phyloP scores from a whole-genome alignment of 2,329 filamentous ascomycete species.

The Thermothelomyces thermophilus region DNA sequence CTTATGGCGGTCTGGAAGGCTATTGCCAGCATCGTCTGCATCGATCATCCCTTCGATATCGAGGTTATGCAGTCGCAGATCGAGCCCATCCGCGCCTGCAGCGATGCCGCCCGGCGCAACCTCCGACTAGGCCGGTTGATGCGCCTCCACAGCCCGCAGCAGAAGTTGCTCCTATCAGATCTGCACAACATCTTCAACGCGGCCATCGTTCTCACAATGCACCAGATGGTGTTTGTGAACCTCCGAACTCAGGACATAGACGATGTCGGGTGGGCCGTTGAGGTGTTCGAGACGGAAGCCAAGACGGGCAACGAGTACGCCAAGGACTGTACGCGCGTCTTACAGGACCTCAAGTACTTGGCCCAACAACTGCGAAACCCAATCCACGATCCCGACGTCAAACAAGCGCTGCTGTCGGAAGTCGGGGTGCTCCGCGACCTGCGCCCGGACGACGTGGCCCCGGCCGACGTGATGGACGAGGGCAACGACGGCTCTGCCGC shows the following conservation, averaged over 20 bases:
- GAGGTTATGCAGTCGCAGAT: slow-evolving; percentile 25
- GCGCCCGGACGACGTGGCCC: background rate
- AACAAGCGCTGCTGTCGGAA: slow-evolving; percentile 8
- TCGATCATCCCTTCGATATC: slow-evolving; percentile 27
- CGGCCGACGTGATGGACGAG: background rate
- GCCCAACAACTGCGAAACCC: slow-evolving; percentile 30
- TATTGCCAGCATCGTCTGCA: slow-evolving; percentile 35
- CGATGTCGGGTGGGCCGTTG: slow-evolving; percentile 37
- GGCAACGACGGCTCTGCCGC: background rate
- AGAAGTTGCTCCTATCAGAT: slow-evolving; percentile 38
- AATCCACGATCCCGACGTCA: slow-evolving; percentile 15
- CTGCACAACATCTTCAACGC: slow-evolving; percentile 47
- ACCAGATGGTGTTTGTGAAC: slow-evolving; percentile 36
- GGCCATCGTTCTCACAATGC: slow-evolving; percentile 41
- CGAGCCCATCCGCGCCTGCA: slow-evolving; percentile 34
- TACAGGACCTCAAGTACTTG: slow-evolving; percentile 34
- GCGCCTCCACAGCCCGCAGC: slow-evolving; percentile 30
- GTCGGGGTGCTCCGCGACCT: slow-evolving; percentile 4
- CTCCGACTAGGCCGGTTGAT: slow-evolving; percentile 39
- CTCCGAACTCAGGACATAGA: slow-evolving; percentile 26
- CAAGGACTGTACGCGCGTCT: slow-evolving; percentile 33
- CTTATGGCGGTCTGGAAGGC: slow-evolving; percentile 42
- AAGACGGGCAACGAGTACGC: slow-evolving; percentile 34
- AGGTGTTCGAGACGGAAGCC: slow-evolving; percentile 37
- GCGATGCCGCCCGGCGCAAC: slow-evolving; percentile 40